Base-by-base conservation (phyloP, 345 rosid genomes). In the Salix viminalis region DNA sequence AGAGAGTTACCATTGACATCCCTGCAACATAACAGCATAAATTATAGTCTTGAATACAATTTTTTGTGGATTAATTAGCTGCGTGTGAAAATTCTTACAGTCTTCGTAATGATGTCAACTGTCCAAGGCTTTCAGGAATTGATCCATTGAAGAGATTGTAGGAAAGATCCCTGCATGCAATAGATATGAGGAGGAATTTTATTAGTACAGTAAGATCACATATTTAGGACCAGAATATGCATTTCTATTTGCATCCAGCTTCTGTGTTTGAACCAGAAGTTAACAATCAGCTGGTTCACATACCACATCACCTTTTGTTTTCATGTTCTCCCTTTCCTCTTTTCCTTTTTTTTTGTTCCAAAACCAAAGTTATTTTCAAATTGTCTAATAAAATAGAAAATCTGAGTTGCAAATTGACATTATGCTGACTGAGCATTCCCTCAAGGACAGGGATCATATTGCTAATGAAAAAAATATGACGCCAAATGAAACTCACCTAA, bases 61-160 rank as follows among this genome's bases (percentile, higher is more conserved):
- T 21, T 21, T 14, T 44, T 54, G 15, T 6, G 26, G 16, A 58
- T 30, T 65, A 69, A 10, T 36, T 56, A 71, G 16, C 52, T 34
- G 54, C 70, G 23, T 64, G 19, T 64, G 19, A 64, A 65, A 72
- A 39, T 44, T 76, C 97, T 86, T 90, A 96, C 99, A 96, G 86
- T 87, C 87, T 91, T 50, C 79, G 89, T 62, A 96, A 80, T 30
- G 90, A 87, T 62, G 90, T 87, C 85, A 94, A 75, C 79, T 90
- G 90, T 66, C 98, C 99, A 71, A 94, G 86, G 86, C 91, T 86
- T 83, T 89, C 96, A 70, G 99, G 97, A 82, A 96, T 92, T 36
- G 98, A 88, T 77, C 94, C 99, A 77, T 87, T 89, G 75, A 96
- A 88, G 70, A 79, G 83, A 82, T 96, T 96, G 85, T 87, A 91